These are phyloP conservation scores for Hypoxylon crocopeplum DNA, from an alignment of 495 filamentous ascomycete species.

Conservation along the genomic window DNA sequence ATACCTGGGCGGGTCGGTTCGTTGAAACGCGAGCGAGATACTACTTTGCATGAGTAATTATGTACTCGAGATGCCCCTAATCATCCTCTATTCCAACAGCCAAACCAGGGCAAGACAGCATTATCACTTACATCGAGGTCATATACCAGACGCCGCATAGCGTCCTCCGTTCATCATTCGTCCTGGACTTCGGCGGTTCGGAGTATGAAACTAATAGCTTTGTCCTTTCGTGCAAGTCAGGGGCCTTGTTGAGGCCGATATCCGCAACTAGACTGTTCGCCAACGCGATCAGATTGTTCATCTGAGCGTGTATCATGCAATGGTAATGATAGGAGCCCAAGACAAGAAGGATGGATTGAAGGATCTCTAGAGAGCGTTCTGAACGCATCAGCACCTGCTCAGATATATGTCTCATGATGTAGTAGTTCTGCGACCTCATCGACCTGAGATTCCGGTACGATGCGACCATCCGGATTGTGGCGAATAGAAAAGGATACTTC, in stretches of 20 bases:
- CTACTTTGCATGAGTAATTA: constrained; percentile 17
- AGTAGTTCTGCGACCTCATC: constrained; percentile 45
- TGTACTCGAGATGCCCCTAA: not conserved
- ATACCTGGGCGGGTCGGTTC: constrained; percentile 43
- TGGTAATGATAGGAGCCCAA: constrained; percentile 55
- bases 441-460: constrained; percentile 47
- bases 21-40: constrained; percentile 36
- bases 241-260: constrained; percentile 49
- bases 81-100: no score
- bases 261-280: constrained; percentile 55
- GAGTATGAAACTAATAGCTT: constrained; percentile 24
- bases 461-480: constrained; percentile 47
- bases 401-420: constrained; percentile 48
- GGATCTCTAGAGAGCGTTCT: constrained; percentile 55
- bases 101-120: not conserved
- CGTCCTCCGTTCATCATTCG: constrained; percentile 44
- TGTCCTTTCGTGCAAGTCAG: constrained; percentile 34
- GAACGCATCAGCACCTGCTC: constrained; percentile 54
- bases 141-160: constrained; percentile 52
- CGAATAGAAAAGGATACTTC: constrained; percentile 44
- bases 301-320: constrained; percentile 49
- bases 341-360: constrained; percentile 55
- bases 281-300: constrained; percentile 53
- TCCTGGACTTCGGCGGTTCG: constrained; percentile 22
- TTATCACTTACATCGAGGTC: constrained; percentile 44